Evolutionary conservation across 192 early-diverging fungal species (phyloP).

Genomic region (Backusella luteola): DNA sequence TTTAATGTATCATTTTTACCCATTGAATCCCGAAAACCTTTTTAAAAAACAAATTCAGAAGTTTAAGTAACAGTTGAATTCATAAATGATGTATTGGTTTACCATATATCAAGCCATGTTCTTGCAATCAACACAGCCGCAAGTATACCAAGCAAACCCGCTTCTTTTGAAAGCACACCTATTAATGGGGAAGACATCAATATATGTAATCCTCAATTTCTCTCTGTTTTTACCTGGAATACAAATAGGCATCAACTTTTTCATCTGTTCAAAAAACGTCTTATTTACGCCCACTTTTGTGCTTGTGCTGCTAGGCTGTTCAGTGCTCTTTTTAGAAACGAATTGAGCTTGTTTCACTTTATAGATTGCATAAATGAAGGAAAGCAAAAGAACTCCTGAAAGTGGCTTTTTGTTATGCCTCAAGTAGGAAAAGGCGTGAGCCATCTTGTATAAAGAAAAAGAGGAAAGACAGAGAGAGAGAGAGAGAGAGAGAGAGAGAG

Average conservation of each 20-base stretch:
- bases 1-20: slow-evolving; percentile 19
- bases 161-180: slow-evolving; percentile 53
- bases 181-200: not conserved
- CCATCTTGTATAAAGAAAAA: not conserved
- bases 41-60: not conserved
- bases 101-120: slow-evolving; percentile 62
- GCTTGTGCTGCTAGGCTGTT: not conserved
- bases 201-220: not conserved
- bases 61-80: not conserved
- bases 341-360: not conserved
- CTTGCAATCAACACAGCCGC: slow-evolving; percentile 53
- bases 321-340: not conserved
- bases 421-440: slow-evolving; percentile 8
- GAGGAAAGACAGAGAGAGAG: too few species aligned
- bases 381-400: not conserved
- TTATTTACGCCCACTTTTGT: slow-evolving; percentile 51
- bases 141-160: slow-evolving; percentile 41
- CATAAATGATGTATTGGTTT: not conserved
- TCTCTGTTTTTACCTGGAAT: slow-evolving; percentile 43
- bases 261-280: slow-evolving; percentile 55
- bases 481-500: not conserved
- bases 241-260: slow-evolving; percentile 55
- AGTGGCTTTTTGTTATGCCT: not conserved
- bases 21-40: slow-evolving; percentile 51
- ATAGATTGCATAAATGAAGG: slow-evolving; percentile 12